Base-by-base conservation (phyloP, 805 yeast species). In the Candida hispaniensis region DNA sequence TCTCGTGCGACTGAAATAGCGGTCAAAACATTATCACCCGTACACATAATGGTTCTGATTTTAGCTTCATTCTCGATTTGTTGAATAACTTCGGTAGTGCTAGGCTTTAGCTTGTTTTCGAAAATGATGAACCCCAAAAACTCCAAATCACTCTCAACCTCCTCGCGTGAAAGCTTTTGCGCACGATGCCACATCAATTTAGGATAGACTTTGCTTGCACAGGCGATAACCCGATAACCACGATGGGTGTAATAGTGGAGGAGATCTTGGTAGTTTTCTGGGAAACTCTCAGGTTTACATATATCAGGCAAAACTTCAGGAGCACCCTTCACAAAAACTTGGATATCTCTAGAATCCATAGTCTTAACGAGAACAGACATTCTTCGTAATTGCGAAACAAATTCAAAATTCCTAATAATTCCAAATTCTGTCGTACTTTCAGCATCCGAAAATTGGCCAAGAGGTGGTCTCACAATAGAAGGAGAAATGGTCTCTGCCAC, bases 11-110 rank as follows among this genome's bases (percentile, higher is more conserved):
- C 98, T 56, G 94, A 80, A 13, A 91, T 71, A 0, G 97, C 98
- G 0, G 99, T 91, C 39, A 91, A 61, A 12, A 91, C 73, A 51
- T 91, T 91, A 55, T 91, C 99, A 36, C 99, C 99, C 0, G 98
- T 91, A 56, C 98, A 91, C 98, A 91, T 91, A 17, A 85, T 61
- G 0, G 91, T 80, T 46, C 96, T 65, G 32, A 91, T 67, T 14
- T 71, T 64, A 0, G 98, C 96, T 5, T 63, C 64, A 14, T 61
- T 60, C 14, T 32, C 36, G 32, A 91, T 62, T 40, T 71, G 66
- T 8, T 55, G 44, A 32, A 91, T 63, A 0, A 86, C 81, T 0
- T 60, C 56, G 6, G 63, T 63, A 0, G 95, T 79, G 1, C 78
- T 62, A 1, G 66, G 59, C 51, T 91, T 91, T 49, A 91, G 63